phyloP scores from a whole-genome alignment of 2,329 filamentous ascomycete species.

The Hypoxylon sp. region DNA sequence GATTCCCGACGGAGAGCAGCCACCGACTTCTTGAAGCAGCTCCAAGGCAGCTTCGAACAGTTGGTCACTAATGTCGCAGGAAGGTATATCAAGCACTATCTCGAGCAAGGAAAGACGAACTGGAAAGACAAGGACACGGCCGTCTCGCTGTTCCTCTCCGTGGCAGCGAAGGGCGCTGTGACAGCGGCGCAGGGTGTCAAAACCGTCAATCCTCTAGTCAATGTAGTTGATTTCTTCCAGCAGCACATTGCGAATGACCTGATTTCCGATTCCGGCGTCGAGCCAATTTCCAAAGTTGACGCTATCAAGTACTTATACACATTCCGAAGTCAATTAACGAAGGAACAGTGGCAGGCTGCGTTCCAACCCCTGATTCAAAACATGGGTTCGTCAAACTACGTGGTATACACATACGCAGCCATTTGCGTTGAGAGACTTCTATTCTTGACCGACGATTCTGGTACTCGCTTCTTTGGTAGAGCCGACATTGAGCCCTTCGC shows the following conservation, averaged over 20 bases:
- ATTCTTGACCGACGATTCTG: constrained; percentile 82
- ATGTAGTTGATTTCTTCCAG: constrained; percentile 96
- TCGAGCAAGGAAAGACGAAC: constrained; percentile 83
- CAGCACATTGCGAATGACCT: constrained; percentile 92
- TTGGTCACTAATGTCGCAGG: constrained; percentile 90
- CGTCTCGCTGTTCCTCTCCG: constrained; percentile 95
- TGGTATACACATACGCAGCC: constrained; percentile 97
- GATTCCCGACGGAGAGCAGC: constrained; percentile 93
- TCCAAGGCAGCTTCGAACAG: constrained; percentile 89
- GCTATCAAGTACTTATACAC: constrained; percentile 98
- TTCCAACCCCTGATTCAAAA: constrained; percentile 93
- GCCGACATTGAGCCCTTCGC: constrained; percentile 84
- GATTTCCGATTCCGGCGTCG: constrained; percentile 74
- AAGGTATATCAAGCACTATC: constrained; percentile 88
- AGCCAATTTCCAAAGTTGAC: constrained; percentile 94
- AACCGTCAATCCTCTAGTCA: constrained; percentile 86
- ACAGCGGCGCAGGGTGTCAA: constrained; percentile 92
- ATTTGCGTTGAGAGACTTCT: constrained; percentile 96
- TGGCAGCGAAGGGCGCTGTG: constrained; percentile 90
- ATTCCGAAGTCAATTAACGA: constrained; percentile 94
- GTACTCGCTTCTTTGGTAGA: constrained; percentile 84
- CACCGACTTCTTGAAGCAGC: constrained; percentile 91
- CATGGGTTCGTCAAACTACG: constrained; percentile 89
- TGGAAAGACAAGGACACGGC: constrained; percentile 99
- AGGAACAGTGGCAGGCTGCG: constrained; percentile 90